Evolutionary conservation across 768 basidiomycete genomes (phyloP), one percentile per base, ranked within the genome.

Genomic region (Lentinula detonsa): DNA sequence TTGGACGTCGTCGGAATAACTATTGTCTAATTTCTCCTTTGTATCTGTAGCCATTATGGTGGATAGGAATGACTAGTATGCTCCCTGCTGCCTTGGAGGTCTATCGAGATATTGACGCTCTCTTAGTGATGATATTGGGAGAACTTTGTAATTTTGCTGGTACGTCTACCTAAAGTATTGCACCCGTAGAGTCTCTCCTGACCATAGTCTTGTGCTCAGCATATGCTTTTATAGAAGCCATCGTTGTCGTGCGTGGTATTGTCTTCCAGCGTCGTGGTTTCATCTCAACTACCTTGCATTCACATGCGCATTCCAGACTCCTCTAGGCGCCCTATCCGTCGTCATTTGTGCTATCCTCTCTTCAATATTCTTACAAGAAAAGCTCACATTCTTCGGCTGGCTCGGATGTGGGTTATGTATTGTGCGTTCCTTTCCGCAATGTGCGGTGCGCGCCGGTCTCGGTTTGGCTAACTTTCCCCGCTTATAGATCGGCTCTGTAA

Each of bases 331-430:
- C 7, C 83, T 99, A 59, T 95, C 94, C 18, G 97, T 99, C 66
- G 97, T 99, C 65, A 81, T 98, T 64, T 96, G 88, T 72, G 95
- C 95, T 54, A 90, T 96, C 37, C 76, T 98, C 16, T 95, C 95
- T 6, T 95, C 93, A 34, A 79, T 96, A 65, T 92, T 98, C 76
- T 88, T 99, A 67, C 86, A 95, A 52, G 96, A 98, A 72, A 92
- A 81, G 58, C 83, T 99, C 48, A 91, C 88, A 39, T 93, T 98
- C 74, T 98, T 99, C 70, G 96, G 97, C 53, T 98, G 95, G 95
- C 79, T 98, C 63, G 96, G 95, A 18, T 97, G 95, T 72, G 83
- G 77, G 15, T 82, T 98, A 16, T 96, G 93, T 74, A 93, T 98
- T 68, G 88, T 94, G 67, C 68, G 92, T 75, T 13, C 33, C 39